Conservation (phyloP, 805 yeast species). For the Yueomyces sp. region DNA sequence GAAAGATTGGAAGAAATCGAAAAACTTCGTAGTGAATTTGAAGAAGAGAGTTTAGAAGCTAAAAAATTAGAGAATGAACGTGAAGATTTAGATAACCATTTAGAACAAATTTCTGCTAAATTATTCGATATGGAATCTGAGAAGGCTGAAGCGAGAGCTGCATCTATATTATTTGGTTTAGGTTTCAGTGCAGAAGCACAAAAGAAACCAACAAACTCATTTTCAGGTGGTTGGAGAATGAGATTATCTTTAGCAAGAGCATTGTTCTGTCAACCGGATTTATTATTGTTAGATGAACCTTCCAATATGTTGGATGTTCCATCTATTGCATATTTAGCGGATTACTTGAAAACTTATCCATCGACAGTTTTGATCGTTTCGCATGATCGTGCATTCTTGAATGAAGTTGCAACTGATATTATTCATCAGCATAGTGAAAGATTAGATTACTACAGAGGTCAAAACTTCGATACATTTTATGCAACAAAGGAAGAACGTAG, state of each 20-base stretch:
- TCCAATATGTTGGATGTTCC: constrained; percentile 99
- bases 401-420: constrained; percentile 97
- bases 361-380: constrained; percentile 92
- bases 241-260: constrained; percentile 97
- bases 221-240: constrained; percentile 99
- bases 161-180: constrained; percentile 79
- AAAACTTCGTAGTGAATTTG: constrained; percentile 52
- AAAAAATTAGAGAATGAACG: constrained; percentile 80
- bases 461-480: constrained; percentile 87
- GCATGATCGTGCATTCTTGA: constrained; percentile 92
- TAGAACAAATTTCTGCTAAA: constrained; percentile 70
- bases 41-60: constrained; percentile 59
- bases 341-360: constrained; percentile 79
- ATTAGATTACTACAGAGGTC: constrained; percentile 87
- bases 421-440: constrained; percentile 97
- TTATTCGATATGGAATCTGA: constrained; percentile 90
- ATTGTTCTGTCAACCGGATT: constrained; percentile 90
- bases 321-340: constrained; percentile 84
- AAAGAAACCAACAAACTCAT: constrained; percentile 67
- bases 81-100: constrained; percentile 66
- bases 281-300: constrained; percentile 91
- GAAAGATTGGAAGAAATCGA: constrained; percentile 71
- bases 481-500: constrained; percentile 90
- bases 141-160: constrained; percentile 95
- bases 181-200: constrained; percentile 91